Evolutionary conservation across 164 flowering plant species (phyloP).

Genomic region (Taxillus chinensis): DNA sequence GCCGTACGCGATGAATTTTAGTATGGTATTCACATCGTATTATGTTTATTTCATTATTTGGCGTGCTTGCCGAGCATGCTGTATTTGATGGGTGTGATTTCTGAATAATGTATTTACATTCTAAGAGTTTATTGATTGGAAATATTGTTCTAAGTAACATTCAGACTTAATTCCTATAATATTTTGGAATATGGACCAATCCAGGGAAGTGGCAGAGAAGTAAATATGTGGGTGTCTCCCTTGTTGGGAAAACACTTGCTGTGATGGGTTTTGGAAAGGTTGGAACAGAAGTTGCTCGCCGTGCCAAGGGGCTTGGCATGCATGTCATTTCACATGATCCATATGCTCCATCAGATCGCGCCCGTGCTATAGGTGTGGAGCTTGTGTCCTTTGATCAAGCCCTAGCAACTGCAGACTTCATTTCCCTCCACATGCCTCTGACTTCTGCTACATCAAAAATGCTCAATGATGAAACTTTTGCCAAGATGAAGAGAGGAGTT

Average conservation of each 20-base stretch:
- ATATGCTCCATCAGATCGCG: neutral
- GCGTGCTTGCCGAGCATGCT: no score
- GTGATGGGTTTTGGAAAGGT: constrained; percentile 3
- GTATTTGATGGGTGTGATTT: no score
- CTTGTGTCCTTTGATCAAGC: neutral
- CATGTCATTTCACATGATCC: constrained; percentile 1
- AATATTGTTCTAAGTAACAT: no score
- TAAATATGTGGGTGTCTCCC: neutral
- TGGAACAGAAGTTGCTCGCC: constrained; percentile 1
- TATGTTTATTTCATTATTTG: no score
- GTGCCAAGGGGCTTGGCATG: constrained; percentile 4
- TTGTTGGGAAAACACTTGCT: constrained; percentile 1
- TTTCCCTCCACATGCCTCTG: constrained; percentile 2
- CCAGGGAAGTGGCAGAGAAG: constrained; percentile 1
- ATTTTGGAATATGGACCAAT: neutral
- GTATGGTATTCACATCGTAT: no score
- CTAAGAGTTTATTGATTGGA: no score
- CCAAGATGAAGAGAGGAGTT: constrained; percentile 1
- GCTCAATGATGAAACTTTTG: constrained; percentile 3
- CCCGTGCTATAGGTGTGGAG: constrained; percentile 3
- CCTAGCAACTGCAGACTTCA: neutral
- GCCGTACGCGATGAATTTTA: no score
- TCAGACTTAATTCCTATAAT: no score
- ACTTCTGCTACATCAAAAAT: neutral
- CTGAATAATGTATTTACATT: no score